Evolutionary conservation across 2,329 filamentous ascomycete genomes (phyloP).

Genomic region (Aspergillus candidus): DNA sequence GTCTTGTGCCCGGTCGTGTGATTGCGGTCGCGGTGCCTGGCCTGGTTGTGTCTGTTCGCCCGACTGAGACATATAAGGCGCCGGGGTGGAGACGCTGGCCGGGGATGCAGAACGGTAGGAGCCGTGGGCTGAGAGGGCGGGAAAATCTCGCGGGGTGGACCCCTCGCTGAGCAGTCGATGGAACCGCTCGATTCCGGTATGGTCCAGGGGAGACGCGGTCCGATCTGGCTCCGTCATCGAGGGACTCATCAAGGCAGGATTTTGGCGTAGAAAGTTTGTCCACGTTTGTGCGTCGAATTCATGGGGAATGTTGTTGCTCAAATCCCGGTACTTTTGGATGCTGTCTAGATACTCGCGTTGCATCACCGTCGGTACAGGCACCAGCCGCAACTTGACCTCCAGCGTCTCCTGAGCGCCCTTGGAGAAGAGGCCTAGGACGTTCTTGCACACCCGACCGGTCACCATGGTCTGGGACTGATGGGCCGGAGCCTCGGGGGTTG

Average conservation of each 20-base stretch:
- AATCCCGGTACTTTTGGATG: conserved; percentile 55
- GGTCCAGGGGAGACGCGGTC: conserved; percentile 32
- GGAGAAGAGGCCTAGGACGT: conserved; percentile 74
- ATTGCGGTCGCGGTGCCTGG: conserved; percentile 14
- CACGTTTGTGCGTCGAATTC: conserved; percentile 69
- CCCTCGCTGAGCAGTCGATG: conserved; percentile 42
- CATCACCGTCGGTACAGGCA: conserved; percentile 62
- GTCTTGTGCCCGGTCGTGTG: conserved; percentile 23
- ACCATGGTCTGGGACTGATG: conserved; percentile 62
- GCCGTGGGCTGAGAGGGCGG: conserved; percentile 23
- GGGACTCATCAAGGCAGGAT: conserved; percentile 45
- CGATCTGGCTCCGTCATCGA: conserved; percentile 20
- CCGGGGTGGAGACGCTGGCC: conserved; percentile 33
- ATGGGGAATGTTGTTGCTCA: conserved; percentile 52
- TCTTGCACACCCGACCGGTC: conserved; percentile 84
- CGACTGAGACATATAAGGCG: conserved; percentile 20
- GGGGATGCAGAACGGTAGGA: conserved; percentile 34
- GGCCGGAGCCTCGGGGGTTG: conserved; percentile 49
- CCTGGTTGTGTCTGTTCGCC: conserved; percentile 18
- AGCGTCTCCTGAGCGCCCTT: conserved; percentile 77
- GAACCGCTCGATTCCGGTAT: conserved; percentile 40
- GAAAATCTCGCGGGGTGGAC: conserved; percentile 38
- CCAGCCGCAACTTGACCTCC: conserved; percentile 85
- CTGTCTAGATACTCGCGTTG: conserved; percentile 56
- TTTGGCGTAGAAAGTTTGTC: conserved; percentile 69